Evolutionary conservation across 768 basidiomycete species (phyloP).

Genomic region (Strobilomyces echinocephalus): DNA sequence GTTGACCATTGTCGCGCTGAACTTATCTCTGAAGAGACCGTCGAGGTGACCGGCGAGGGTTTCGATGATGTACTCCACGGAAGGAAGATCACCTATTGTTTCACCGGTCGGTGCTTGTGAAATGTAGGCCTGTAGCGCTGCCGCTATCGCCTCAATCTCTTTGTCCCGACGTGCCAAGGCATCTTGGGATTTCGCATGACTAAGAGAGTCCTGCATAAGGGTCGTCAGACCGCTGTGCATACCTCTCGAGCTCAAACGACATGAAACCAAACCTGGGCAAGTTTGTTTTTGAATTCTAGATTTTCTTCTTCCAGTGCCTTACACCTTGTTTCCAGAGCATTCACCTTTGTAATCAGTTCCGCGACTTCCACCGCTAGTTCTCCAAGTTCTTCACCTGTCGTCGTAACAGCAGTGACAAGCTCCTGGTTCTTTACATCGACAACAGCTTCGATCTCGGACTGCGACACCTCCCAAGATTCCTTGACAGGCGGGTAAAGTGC

Average conservation of each 20-base stretch:
- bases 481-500: slow-evolving; percentile 19
- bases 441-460: slow-evolving; percentile 23
- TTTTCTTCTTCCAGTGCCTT: slow-evolving; percentile 26
- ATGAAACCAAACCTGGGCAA: slow-evolving; percentile 24
- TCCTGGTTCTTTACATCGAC: slow-evolving; percentile 23
- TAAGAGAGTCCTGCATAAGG: slow-evolving; percentile 11
- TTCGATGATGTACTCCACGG: slow-evolving; percentile 29
- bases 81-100: slow-evolving; percentile 16
- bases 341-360: slow-evolving; percentile 28
- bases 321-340: slow-evolving; percentile 21
- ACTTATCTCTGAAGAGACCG: slow-evolving; percentile 23
- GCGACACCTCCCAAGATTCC: slow-evolving; percentile 14
- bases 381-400: slow-evolving; percentile 29
- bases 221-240: neutral
- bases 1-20: slow-evolving; percentile 14
- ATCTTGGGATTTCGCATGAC: slow-evolving; percentile 12
- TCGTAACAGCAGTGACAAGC: slow-evolving; percentile 10
- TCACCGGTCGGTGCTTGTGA: slow-evolving; percentile 21
- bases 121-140: slow-evolving; percentile 30
- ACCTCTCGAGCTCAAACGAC: neutral
- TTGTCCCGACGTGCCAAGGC: slow-evolving; percentile 18
- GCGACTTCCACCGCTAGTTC: slow-evolving; percentile 29
- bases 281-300: slow-evolving; percentile 18
- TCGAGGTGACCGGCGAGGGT: slow-evolving; percentile 23
- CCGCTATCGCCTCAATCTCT: slow-evolving; percentile 28